Conservation (phyloP, 805 yeast genomes). For the Ogataea nitratoaversa region DNA sequence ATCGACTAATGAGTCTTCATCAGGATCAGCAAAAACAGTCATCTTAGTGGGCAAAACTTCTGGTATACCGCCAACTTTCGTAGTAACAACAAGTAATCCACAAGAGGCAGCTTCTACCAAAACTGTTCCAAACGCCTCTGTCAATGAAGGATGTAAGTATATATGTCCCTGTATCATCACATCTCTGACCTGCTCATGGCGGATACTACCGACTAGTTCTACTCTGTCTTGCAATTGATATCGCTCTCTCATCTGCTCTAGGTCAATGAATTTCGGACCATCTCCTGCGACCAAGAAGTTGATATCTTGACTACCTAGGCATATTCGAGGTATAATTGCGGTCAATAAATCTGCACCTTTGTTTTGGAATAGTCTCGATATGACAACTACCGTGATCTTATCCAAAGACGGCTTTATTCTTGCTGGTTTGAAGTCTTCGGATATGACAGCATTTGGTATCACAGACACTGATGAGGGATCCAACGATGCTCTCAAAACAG, state of each 20-base stretch:
- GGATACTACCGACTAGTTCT: conserved; percentile 75
- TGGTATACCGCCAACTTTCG: conserved; percentile 96
- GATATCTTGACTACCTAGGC: conserved; percentile 57
- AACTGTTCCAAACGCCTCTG: conserved; percentile 98
- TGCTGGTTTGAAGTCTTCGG: conserved; percentile 70
- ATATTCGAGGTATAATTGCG: conserved; percentile 80
- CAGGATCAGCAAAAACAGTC: conserved; percentile 89
- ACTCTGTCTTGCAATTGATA: conserved; percentile 84
- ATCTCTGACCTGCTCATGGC: conserved; percentile 89
- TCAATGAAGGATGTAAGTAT: conserved; percentile 86
- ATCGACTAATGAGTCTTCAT: conserved; percentile 73
- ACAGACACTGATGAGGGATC: conserved; percentile 80
- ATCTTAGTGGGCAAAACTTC: conserved; percentile 91
- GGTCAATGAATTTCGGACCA: conserved; percentile 91
- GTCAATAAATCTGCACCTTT: conserved; percentile 90
- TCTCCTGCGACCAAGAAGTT: conserved; percentile 90
- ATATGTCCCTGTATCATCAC: conserved; percentile 93
- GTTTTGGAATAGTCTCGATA: conserved; percentile 89
- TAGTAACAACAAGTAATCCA: conserved; percentile 88
- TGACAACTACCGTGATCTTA: conserved; percentile 78
- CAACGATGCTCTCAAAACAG: conserved; percentile 79
- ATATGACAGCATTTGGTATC: conserved; percentile 92
- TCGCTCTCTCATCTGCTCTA: conserved; percentile 92
- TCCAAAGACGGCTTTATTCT: conserved; percentile 27
- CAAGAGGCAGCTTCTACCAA: conserved; percentile 97